Base-by-base conservation (phyloP, 208 protist species). In the Jaenimonas drosophilae region DNA sequence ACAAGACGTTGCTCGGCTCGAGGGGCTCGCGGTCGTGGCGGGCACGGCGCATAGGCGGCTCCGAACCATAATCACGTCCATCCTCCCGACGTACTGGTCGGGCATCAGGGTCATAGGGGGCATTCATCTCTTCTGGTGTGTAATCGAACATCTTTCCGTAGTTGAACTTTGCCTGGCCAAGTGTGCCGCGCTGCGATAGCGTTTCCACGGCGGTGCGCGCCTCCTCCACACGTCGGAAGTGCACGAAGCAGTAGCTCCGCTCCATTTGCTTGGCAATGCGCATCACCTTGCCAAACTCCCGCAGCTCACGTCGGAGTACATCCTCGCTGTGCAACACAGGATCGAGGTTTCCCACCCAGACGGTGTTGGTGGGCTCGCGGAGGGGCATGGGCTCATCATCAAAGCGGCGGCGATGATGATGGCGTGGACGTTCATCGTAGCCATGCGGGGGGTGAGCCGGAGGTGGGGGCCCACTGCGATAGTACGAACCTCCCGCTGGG, bases 101-200 rank as follows among this genome's bases (percentile, higher is more conserved):
- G n/a, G n/a, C n/a, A n/a, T n/a, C n/a, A n/a, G n/a, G n/a, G n/a
- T n/a, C n/a, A 4, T 23, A 20, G n/a, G 26, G 39, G 6, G 14
- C 53, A 14, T 53, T 59, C 63, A 84, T 63, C 49, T 93, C 76
- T 43, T 89, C 73, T 31, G 64, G 61, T 6, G 64, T 64, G 58
- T 93, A 93, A 4, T 82, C 72, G 64, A 76, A 88, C 62, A 82
- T 82, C 54, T 89, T 89, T 32, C 79, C 76, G 54, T 88, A 93
- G 64, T 85, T 93, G 53, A 85, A 88, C 4, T 68, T 55, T 4
- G 71, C 79, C 3, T 47, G 44, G 2, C 70, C 70, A 12, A 93
- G 61, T 20, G 69, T 54, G 44, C 69, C 67, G 34, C 59, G 59
- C 48, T 67, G 59, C 43, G 60, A 58, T 29, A 93, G 71, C 9